Conservation (phyloP, 768 basidiomycete species). For the Candolleomyces efflorescens region DNA sequence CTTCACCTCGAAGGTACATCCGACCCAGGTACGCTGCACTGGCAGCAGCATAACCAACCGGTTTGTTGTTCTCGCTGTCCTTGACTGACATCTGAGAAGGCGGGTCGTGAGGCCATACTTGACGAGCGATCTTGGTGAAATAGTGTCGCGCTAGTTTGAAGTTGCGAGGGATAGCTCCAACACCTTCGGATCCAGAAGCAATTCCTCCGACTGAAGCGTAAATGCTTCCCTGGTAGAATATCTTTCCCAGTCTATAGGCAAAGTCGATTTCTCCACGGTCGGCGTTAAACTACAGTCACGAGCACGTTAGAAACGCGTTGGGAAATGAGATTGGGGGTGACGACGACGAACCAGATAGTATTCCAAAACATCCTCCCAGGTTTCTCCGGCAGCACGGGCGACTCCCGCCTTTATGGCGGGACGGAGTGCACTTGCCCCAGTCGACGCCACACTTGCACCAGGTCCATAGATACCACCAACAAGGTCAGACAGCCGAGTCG, state of each 20-base stretch:
- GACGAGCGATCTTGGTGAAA: constrained; percentile 78
- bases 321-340: neutral
- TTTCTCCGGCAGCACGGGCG: constrained; percentile 85
- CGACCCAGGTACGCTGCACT: constrained; percentile 88
- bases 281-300: constrained; percentile 73
- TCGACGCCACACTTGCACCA: constrained; percentile 91
- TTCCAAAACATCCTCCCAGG: constrained; percentile 89
- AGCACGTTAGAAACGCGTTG: constrained; percentile 2
- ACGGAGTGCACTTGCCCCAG: constrained; percentile 64
- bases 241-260: constrained; percentile 89
- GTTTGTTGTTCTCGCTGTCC: constrained; percentile 44
- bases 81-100: constrained; percentile 48
- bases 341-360: constrained; percentile 69
- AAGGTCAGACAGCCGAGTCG: constrained; percentile 83
- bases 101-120: constrained; percentile 86
- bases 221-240: constrained; percentile 94
- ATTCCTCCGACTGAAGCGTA: constrained; percentile 78
- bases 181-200: constrained; percentile 87
- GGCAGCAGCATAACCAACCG: constrained; percentile 62
- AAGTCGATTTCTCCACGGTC: constrained; percentile 88
- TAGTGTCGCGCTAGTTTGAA: constrained; percentile 75
- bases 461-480: constrained; percentile 93
- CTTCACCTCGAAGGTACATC: constrained; percentile 94
- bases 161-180: constrained; percentile 81
- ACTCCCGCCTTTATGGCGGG: constrained; percentile 82